phyloP scores from a whole-genome alignment of 208 protist genomes.

The Strigomonas oncopelti region DNA sequence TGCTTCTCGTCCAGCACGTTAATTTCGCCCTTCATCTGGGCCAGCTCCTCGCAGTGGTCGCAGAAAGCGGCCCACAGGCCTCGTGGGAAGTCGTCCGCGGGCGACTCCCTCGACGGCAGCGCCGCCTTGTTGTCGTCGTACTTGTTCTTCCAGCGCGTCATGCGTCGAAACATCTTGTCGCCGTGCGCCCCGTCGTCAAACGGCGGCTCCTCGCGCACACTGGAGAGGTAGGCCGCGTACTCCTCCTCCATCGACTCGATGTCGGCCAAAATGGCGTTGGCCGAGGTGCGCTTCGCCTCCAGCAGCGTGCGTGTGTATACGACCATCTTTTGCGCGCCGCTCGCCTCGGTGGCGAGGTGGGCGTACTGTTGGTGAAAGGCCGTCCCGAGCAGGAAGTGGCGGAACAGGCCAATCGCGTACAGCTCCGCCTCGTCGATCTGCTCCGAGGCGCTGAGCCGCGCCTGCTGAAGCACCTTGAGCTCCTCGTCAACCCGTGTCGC shows the following conservation, averaged over 20 bases:
- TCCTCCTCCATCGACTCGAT: conserved; percentile 37
- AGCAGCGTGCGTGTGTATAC: conserved; percentile 29
- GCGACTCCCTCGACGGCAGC: conserved; percentile 19
- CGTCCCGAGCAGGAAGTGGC: conserved; percentile 41
- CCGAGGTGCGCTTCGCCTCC: conserved; percentile 26
- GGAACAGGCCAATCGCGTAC: conserved; percentile 62
- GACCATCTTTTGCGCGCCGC: conserved; percentile 21
- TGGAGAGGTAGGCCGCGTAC: conserved; percentile 24
- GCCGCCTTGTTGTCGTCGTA: conserved; percentile 53
- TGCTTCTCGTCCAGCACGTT: conserved; percentile 20
- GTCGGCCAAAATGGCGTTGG: conserved; percentile 22
- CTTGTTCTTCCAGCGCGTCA: conserved; percentile 60
- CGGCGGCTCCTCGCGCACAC: conserved; percentile 32
- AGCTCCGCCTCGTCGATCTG: conserved; percentile 66
- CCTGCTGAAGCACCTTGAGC: conserved; percentile 34
- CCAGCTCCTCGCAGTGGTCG: conserved; percentile 38
- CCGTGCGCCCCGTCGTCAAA: conserved; percentile 56
- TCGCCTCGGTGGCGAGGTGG: conserved; percentile 19
- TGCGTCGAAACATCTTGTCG: conserved; percentile 70
- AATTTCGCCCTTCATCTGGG: conserved; percentile 34
- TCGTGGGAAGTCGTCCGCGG: conserved; percentile 33
- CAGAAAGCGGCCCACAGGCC: conserved; percentile 64
- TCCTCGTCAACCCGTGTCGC: conserved; percentile 48
- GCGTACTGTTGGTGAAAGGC: conserved; percentile 27
- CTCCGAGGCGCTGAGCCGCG: conserved; percentile 42